These are phyloP conservation scores for Beauveria bassiana DNA, from an alignment of 2,329 filamentous ascomycete genomes.

Conservation along the genomic window DNA sequence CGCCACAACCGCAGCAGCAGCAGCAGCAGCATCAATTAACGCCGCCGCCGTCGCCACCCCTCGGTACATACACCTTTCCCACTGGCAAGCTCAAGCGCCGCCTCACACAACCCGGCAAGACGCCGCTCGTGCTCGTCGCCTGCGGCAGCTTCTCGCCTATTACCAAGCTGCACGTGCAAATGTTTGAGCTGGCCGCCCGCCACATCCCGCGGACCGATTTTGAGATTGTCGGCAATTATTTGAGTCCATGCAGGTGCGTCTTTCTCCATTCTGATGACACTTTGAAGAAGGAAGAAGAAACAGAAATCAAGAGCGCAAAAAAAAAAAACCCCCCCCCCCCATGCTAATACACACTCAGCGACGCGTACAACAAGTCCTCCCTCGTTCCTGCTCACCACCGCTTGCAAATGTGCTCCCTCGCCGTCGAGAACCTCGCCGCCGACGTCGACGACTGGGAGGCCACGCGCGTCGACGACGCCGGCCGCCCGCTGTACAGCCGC, in stretches of 20 bases:
- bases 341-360: constrained; percentile 14
- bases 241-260: constrained; percentile 10
- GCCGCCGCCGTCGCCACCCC: constrained; percentile 13
- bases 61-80: constrained; percentile 50
- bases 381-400: constrained; percentile 30
- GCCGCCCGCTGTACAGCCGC: constrained; percentile 62
- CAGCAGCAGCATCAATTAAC: constrained; percentile 1
- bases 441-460: constrained; percentile 89
- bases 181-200: constrained; percentile 83
- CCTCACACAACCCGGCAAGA: constrained; percentile 43
- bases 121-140: constrained; percentile 59
- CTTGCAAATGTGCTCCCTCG: constrained; percentile 74
- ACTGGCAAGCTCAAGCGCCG: constrained; percentile 48
- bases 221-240: constrained; percentile 79
- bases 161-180: constrained; percentile 70
- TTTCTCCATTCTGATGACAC: not conserved
- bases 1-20: not conserved
- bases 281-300: no score
- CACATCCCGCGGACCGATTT: constrained; percentile 57
- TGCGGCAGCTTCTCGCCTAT: constrained; percentile 68
- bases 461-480: constrained; percentile 40
- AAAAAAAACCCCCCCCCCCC: no score
- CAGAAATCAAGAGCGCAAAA: no score
- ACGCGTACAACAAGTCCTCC: constrained; percentile 30
- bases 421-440: constrained; percentile 65